A percentile compares a stretch with the other conserved stretches of the same genome.
Conservation (phyloP, 2,329 filamentous ascomycete species). For the Cryphonectria radicalis region DNA sequence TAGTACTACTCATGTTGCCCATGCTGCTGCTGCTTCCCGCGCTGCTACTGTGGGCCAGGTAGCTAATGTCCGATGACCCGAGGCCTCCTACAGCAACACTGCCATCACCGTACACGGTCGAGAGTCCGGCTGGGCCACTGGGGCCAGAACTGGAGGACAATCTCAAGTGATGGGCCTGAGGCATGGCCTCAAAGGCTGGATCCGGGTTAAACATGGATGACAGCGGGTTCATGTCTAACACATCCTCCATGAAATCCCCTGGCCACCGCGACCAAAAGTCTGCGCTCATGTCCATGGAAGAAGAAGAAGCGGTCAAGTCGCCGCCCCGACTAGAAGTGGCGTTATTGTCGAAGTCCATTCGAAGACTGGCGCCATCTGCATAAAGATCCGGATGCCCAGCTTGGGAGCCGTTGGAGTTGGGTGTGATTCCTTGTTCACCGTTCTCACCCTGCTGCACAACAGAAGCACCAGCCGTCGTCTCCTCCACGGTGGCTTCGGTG, state of each 20-base stretch:
- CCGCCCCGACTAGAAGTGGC: neutral
- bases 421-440: neutral
- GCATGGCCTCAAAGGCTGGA: neutral
- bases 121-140: neutral
- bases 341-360: neutral
- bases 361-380: neutral
- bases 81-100: neutral
- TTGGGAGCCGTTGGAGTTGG: neutral
- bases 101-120: neutral
- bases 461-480: neutral
- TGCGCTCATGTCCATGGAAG: neutral
- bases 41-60: neutral
- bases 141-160: neutral
- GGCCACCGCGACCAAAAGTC: neutral
- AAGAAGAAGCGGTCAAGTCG: neutral
- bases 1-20: neutral
- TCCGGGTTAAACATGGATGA: neutral
- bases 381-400: neutral
- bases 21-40: neutral
- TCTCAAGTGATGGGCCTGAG: neutral
- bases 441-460: neutral
- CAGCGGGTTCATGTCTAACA: neutral
- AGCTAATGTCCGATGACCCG: neutral
- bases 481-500: neutral
- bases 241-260: neutral